Percentiles rank a stretch among this genome's conserved stretches.
phyloP scores from a whole-genome alignment of 768 basidiomycete species.

The Omphalotus guepiniiformis region DNA sequence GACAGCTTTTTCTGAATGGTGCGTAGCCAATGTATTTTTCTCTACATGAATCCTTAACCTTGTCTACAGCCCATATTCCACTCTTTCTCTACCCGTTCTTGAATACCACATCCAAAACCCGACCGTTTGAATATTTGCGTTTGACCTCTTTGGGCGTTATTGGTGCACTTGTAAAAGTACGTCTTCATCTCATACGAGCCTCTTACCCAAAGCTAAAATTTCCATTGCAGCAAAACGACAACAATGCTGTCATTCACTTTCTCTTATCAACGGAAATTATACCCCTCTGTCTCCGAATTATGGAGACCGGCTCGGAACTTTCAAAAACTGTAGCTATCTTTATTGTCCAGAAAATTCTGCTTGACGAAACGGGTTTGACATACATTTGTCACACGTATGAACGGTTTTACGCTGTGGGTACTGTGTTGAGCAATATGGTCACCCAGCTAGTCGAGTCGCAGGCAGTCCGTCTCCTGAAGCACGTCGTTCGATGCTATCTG shows the following conservation, averaged over 20 bases:
- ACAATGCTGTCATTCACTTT: slow-evolving; percentile 98
- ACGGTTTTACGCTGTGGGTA: slow-evolving; percentile 97
- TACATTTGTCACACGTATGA: slow-evolving; percentile 99
- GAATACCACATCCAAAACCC: slow-evolving; percentile 97
- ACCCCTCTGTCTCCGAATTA: slow-evolving; percentile 96
- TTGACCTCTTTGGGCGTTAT: slow-evolving; percentile 99
- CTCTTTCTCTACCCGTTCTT: slow-evolving; percentile 98
- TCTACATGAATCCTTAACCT: slow-evolving; percentile 56
- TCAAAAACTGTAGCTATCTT: slow-evolving; percentile 99
- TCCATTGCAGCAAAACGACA: slow-evolving; percentile 87
- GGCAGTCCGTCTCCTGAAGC: slow-evolving; percentile 92
- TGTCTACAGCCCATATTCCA: slow-evolving; percentile 86
- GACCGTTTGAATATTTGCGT: slow-evolving; percentile 99
- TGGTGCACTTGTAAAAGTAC: slow-evolving; percentile 94
- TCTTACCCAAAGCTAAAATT: neutral
- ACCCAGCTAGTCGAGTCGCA: slow-evolving; percentile 97
- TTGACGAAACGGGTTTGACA: slow-evolving; percentile 95
- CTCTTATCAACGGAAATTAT: slow-evolving; percentile 99
- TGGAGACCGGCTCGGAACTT: slow-evolving; percentile 99
- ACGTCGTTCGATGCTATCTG: slow-evolving; percentile 96
- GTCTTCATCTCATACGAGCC: slow-evolving; percentile 13
- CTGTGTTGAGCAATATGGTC: slow-evolving; percentile 98
- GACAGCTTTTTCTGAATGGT: slow-evolving; percentile 94
- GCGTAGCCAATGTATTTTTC: slow-evolving; percentile 15
- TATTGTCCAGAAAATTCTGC: slow-evolving; percentile 96